A percentile compares a stretch with the other conserved stretches of the same genome.
These are phyloP conservation scores for Sergeia podlipaevii DNA, from an alignment of 208 protist species.

Conservation along the genomic window DNA sequence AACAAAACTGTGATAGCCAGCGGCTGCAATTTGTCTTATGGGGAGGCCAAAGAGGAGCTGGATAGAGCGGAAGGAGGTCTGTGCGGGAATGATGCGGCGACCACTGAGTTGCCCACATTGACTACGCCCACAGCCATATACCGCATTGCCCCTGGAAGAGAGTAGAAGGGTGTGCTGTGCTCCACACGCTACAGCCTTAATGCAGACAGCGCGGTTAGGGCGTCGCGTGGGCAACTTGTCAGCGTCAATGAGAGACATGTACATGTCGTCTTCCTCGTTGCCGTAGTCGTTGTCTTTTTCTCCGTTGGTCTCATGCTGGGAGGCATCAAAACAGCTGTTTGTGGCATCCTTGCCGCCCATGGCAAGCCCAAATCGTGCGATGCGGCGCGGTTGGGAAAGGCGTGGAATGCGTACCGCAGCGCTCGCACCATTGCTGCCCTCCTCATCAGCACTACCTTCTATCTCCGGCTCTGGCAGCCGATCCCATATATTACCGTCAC, in stretches of 20 bases:
- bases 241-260: background rate
- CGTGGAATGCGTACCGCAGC: too few species aligned
- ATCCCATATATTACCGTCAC: constrained; percentile 71
- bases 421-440: too few species aligned
- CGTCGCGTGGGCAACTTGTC: background rate
- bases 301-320: background rate
- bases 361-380: too few species aligned
- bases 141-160: constrained; percentile 35
- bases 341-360: too few species aligned
- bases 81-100: constrained; percentile 29
- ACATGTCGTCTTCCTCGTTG: background rate
- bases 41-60: constrained; percentile 71
- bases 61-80: constrained; percentile 68
- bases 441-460: too few species aligned
- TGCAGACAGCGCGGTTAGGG: constrained; percentile 9
- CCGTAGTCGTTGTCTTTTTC: background rate
- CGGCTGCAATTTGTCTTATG: constrained; percentile 45
- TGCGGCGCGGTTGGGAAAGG: too few species aligned
- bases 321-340: background rate
- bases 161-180: constrained; percentile 70
- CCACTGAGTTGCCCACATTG: constrained; percentile 63
- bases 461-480: constrained; percentile 1
- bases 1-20: constrained; percentile 76
- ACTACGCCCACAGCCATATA: constrained; percentile 76
- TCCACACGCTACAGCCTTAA: constrained; percentile 58